A percentile compares a stretch with the other conserved stretches of the same genome.
Evolutionary conservation across 352 stramenopile species (phyloP).

Genomic region (Phytopythium oedochilum): DNA sequence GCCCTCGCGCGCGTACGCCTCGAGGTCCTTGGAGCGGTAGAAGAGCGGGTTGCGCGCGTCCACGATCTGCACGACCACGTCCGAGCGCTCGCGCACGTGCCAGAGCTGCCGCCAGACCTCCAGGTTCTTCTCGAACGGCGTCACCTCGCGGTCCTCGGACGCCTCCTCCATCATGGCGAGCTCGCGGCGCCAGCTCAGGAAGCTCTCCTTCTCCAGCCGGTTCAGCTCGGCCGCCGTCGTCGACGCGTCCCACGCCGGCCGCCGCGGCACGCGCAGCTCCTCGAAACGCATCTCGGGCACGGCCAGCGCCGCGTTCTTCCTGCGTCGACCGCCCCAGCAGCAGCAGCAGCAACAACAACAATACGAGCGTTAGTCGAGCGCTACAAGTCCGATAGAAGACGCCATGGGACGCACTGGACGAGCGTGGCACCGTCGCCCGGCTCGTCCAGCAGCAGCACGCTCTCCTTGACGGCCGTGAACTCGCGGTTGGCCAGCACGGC

Average conservation of each 20-base stretch:
- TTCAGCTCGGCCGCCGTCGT: constrained; percentile 97
- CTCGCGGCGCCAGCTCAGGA: constrained; percentile 96
- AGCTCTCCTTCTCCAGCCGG: constrained; percentile 94
- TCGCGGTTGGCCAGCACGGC: constrained; percentile 89
- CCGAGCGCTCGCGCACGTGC: constrained; percentile 97
- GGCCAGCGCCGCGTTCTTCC: constrained; percentile 42
- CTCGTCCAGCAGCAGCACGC: constrained; percentile 76
- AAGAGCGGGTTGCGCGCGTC: constrained; percentile 98
- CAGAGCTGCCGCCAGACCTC: constrained; percentile 99
- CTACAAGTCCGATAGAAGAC: no score
- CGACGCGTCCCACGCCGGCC: constrained; percentile 92
- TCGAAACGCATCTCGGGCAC: constrained; percentile 89
- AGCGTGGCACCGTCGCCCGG: constrained; percentile 46
- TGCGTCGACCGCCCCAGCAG: no score
- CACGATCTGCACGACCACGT: constrained; percentile 98
- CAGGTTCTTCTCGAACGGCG: constrained; percentile 99
- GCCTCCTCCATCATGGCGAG: constrained; percentile 90
- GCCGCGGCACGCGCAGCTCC: constrained; percentile 95
- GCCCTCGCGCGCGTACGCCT: constrained; percentile 94
- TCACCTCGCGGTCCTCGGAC: constrained; percentile 88
- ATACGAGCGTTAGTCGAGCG: no score
- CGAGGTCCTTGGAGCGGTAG: constrained; percentile 95
- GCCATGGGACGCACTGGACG: constrained; percentile 58
- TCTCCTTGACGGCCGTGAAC: constrained; percentile 90
- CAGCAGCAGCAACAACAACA: no score